Conservation (phyloP, 495 filamentous ascomycete species). For the Talaromyces thailandensis region DNA sequence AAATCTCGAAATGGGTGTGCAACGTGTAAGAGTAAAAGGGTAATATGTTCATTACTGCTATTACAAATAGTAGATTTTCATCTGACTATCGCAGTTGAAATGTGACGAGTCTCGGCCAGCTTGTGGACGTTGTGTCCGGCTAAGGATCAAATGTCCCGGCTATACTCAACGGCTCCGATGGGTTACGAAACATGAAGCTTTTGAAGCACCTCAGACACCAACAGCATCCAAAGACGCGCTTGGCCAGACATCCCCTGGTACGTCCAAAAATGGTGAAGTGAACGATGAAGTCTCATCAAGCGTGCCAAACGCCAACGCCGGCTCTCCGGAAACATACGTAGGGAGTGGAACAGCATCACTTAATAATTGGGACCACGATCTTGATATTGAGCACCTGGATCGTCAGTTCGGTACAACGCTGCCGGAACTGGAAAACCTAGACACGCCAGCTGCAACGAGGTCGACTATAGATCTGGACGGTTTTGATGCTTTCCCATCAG, state of each 20-base stretch:
- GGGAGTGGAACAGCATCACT: not conserved
- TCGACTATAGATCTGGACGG: not conserved
- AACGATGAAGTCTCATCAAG: not conserved
- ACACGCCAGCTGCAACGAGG: constrained; percentile 6
- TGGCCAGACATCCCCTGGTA: not conserved
- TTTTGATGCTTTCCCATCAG: not conserved
- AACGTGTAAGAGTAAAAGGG: constrained; percentile 44
- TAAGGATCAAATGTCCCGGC: constrained; percentile 42
- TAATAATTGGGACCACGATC: not conserved
- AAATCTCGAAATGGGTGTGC: constrained; percentile 39
- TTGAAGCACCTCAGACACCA: constrained; percentile 4
- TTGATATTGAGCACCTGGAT: constrained; percentile 16
- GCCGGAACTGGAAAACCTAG: constrained; percentile 29
- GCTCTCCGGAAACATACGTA: not conserved
- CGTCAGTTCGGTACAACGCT: constrained; percentile 21
- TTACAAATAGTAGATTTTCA: not conserved
- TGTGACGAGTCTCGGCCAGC: constrained; percentile 46
- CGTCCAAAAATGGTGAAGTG: not conserved
- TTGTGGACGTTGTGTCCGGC: constrained; percentile 41
- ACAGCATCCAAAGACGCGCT: not conserved
- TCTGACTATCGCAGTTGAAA: constrained; percentile 35
- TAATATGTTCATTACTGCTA: constrained; percentile 7
- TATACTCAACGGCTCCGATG: constrained; percentile 45
- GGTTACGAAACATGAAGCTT: constrained; percentile 42
- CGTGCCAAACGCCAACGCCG: not conserved